Evolutionary conservation across 2,329 filamentous ascomycete species (phyloP).

Genomic region (Aulographum hederae): DNA sequence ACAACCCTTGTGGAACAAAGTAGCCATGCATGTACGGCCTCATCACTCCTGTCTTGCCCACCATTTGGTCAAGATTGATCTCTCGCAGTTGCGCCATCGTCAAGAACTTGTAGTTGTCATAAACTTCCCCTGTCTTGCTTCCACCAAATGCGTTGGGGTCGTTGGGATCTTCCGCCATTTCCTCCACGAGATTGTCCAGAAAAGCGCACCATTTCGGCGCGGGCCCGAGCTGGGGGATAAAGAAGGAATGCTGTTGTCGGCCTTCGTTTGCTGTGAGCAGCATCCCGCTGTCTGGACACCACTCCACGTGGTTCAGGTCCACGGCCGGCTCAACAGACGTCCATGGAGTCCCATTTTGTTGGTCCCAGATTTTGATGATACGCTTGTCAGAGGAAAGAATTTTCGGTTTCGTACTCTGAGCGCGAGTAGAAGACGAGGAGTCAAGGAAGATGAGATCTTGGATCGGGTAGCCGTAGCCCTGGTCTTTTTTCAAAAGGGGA

Average conservation of each 20-base stretch:
- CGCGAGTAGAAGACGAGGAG: constrained; percentile 42
- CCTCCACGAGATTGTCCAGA: constrained; percentile 92
- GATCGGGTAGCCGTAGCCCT: constrained; percentile 86
- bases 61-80: constrained; percentile 71
- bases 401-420: constrained; percentile 51
- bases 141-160: constrained; percentile 38
- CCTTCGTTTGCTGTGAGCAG: constrained; percentile 93
- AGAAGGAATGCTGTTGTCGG: constrained; percentile 84
- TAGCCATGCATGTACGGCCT: constrained; percentile 98
- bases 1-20: constrained; percentile 87
- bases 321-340: constrained; percentile 89
- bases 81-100: constrained; percentile 71
- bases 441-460: constrained; percentile 58
- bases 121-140: constrained; percentile 54
- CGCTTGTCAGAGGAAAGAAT: constrained; percentile 84
- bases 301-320: constrained; percentile 85
- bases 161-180: constrained; percentile 74
- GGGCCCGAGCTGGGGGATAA: constrained; percentile 81
- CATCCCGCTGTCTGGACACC: constrained; percentile 87
- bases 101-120: constrained; percentile 99
- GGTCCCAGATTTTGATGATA: constrained; percentile 95
- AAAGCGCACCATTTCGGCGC: constrained; percentile 94
- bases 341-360: constrained; percentile 68
- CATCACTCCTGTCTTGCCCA: constrained; percentile 77
- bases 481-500: constrained; percentile 77